phyloP scores from a whole-genome alignment of 371 early-diverging fungal species.

The Mucor indicus region DNA sequence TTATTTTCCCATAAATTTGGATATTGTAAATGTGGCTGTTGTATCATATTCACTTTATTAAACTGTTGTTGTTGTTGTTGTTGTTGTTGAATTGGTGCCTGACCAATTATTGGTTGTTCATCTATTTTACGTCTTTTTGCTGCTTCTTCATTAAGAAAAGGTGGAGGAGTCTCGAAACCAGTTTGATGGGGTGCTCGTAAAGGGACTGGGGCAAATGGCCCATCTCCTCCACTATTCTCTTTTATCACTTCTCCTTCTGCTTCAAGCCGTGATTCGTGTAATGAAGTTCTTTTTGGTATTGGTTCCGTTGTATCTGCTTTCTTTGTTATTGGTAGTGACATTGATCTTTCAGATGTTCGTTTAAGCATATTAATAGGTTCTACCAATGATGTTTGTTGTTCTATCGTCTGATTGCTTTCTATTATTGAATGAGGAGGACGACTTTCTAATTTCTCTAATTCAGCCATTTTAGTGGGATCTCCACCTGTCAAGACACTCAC shows the following conservation, averaged over 20 bases:
- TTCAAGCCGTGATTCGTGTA: not conserved
- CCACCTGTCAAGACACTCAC: conserved; percentile 13
- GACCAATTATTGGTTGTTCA: not conserved
- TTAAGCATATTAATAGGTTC: too few relatives aligned
- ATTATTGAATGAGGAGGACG: conserved; percentile 12
- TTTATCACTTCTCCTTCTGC: not conserved
- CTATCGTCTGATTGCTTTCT: too few relatives aligned
- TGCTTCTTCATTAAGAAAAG: not conserved
- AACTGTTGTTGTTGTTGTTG: not conserved
- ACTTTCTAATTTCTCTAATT: conserved; percentile 9
- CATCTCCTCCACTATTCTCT: not conserved
- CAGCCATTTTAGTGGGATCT: conserved; percentile 1
- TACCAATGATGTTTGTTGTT: too few relatives aligned
- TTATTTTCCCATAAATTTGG: conserved; percentile 2
- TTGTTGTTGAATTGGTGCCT: conserved; percentile 11
- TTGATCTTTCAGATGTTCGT: conserved; percentile 2
- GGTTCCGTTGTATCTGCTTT: too few relatives aligned
- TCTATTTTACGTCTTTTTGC: conserved; percentile 6
- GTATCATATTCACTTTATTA: too few relatives aligned
- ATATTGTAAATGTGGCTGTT: not conserved
- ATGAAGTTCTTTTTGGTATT: too few relatives aligned
- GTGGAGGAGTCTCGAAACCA: conserved; percentile 2
- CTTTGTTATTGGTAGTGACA: not conserved
- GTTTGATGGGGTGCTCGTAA: conserved; percentile 11
- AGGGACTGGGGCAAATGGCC: conserved; percentile 10